A percentile compares a stretch with the other conserved stretches of the same genome.
Evolutionary conservation across 2,329 filamentous ascomycete genomes (phyloP).

Genomic region (Plenodomus biglobosus): DNA sequence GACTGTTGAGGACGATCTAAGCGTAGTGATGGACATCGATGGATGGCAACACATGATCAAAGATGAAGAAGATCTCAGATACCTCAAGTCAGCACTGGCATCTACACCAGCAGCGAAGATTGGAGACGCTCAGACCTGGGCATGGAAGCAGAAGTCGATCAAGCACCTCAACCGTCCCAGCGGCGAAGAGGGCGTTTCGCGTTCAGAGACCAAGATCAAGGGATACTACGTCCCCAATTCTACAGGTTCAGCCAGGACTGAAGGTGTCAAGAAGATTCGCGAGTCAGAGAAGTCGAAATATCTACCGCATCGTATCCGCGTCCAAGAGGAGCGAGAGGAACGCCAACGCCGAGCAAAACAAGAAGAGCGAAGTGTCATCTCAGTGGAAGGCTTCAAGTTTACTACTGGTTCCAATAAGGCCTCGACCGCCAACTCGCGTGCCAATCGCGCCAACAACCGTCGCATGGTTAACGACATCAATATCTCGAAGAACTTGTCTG

Average conservation of each 20-base stretch:
- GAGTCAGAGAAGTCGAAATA: slow-evolving; percentile 99
- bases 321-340: slow-evolving; percentile 87
- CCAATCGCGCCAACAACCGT: slow-evolving; percentile 93
- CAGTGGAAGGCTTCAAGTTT: slow-evolving; percentile 56
- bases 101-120: slow-evolving; percentile 53
- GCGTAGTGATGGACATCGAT: slow-evolving; percentile 67
- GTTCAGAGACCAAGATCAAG: slow-evolving; percentile 57
- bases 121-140: slow-evolving; percentile 63
- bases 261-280: slow-evolving; percentile 92
- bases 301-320: slow-evolving; percentile 93
- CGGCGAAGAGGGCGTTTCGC: slow-evolving; percentile 57
- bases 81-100: slow-evolving; percentile 56
- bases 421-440: slow-evolving; percentile 86
- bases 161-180: slow-evolving; percentile 64
- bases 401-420: slow-evolving; percentile 72
- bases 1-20: slow-evolving; percentile 67
- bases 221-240: slow-evolving; percentile 82
- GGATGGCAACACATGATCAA: slow-evolving; percentile 70
- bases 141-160: slow-evolving; percentile 71
- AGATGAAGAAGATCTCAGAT: slow-evolving; percentile 66
- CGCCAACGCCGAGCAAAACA: slow-evolving; percentile 75
- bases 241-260: slow-evolving; percentile 84
- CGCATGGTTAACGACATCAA: slow-evolving; percentile 93
- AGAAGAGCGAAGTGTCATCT: slow-evolving; percentile 51
- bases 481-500: slow-evolving; percentile 76